Evolutionary conservation across 1,284 basidiomycete species (phyloP).

Genomic region (Taiwanofungus camphoratus): DNA sequence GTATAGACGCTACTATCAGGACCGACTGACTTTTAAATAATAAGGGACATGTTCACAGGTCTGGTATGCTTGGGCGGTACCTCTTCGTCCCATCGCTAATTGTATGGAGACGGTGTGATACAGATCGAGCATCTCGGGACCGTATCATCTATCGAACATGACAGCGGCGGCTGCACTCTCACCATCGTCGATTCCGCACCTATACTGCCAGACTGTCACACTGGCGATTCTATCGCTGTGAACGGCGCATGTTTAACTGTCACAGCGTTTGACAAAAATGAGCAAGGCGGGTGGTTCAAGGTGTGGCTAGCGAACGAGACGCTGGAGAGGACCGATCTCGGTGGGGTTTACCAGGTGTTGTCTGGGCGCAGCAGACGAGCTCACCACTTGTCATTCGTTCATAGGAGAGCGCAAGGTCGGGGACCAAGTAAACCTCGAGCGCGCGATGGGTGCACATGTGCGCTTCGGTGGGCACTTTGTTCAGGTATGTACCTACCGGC

Average conservation of each 20-base stretch:
- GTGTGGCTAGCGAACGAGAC: constrained; percentile 98
- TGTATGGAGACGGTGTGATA: too few relatives aligned
- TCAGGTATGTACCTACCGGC: constrained; percentile 52
- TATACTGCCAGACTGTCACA: constrained; percentile 86
- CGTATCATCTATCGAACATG: constrained; percentile 55
- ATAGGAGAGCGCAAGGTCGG: constrained; percentile 76
- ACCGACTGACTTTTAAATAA: neutral
- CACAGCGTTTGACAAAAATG: constrained; percentile 66
- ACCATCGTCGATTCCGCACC: constrained; percentile 70
- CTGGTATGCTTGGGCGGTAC: constrained; percentile 41
- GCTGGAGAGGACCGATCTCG: constrained; percentile 85
- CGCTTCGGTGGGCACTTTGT: constrained; percentile 98
- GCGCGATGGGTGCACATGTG: constrained; percentile 89
- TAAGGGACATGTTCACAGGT: constrained; percentile 56
- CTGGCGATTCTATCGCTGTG: constrained; percentile 91
- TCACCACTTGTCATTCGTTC: neutral
- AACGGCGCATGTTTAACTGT: constrained; percentile 88
- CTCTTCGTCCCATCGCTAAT: constrained; percentile 8
- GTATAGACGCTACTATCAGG: neutral
- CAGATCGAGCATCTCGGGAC: constrained; percentile 82
- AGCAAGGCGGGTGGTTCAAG: constrained; percentile 76
- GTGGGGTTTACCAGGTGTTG: constrained; percentile 33
- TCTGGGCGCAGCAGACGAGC: neutral
- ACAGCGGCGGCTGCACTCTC: constrained; percentile 77
- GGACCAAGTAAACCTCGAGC: constrained; percentile 87